These are phyloP conservation scores for Massarina eburnea DNA, from an alignment of 2,329 filamentous ascomycete species.

Conservation along the genomic window DNA sequence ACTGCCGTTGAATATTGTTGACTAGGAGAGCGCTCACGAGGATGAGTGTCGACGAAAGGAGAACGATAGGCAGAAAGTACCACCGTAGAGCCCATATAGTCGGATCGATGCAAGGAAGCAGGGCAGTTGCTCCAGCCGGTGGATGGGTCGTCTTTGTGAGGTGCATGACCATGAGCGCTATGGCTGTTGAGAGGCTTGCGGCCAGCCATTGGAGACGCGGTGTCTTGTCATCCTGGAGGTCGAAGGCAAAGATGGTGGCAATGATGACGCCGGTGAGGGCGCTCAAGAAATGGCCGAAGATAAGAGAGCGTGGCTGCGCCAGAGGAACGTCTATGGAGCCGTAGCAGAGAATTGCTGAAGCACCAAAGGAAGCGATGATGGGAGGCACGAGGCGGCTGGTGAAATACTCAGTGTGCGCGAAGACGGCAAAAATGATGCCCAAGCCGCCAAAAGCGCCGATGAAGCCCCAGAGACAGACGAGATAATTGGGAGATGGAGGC, in stretches of 20 bases:
- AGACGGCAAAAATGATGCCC: conserved; percentile 44
- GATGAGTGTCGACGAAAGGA: conserved; percentile 45
- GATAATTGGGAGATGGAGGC: conserved; percentile 29
- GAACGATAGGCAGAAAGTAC: conserved; percentile 46
- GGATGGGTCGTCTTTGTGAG: conserved; percentile 51
- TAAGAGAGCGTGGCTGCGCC: conserved; percentile 48
- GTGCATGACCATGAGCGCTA: conserved; percentile 50
- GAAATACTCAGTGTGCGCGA: conserved; percentile 44
- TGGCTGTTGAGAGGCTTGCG: conserved; percentile 45
- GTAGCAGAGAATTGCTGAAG: conserved; percentile 50
- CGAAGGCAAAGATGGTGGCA: conserved; percentile 47
- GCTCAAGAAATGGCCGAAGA: conserved; percentile 49
- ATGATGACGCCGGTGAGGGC: conserved; percentile 48
- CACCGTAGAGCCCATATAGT: conserved; percentile 45
- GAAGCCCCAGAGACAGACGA: conserved; percentile 46
- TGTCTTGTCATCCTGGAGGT: conserved; percentile 28
- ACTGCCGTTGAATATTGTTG: conserved; percentile 50
- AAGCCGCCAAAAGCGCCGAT: conserved; percentile 48
- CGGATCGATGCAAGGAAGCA: conserved; percentile 45
- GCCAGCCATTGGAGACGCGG: conserved; percentile 46
- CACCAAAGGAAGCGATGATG: conserved; percentile 47
- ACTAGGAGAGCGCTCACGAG: conserved; percentile 44
- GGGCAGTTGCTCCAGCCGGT: conserved; percentile 50
- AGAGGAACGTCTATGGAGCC: conserved; percentile 49
- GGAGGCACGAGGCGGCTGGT: conserved; percentile 43